phyloP scores from a whole-genome alignment of 2,329 filamentous ascomycete genomes.

The Nothophoma quercina region DNA sequence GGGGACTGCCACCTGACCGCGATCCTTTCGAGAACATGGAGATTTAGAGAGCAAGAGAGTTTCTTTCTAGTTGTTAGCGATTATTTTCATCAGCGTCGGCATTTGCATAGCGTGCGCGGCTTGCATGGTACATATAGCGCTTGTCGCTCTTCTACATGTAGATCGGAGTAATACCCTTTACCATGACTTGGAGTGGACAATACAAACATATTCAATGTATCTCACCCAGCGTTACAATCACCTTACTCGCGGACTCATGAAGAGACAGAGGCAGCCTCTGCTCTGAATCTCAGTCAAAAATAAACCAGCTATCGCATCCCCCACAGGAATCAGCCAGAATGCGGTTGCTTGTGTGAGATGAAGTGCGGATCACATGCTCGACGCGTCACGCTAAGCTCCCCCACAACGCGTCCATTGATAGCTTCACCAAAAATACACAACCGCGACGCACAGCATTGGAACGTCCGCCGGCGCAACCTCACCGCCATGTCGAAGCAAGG shows the following conservation, averaged over 20 bases:
- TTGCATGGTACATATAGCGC: constrained; percentile 14
- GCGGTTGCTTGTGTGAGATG: too few species aligned
- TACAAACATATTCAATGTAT: background rate
- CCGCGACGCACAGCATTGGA: background rate
- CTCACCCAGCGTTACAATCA: too few species aligned
- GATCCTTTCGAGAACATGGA: constrained; percentile 52
- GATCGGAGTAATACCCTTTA: background rate
- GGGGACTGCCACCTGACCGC: constrained; percentile 82
- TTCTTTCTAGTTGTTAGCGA: constrained; percentile 12
- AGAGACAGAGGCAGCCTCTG: too few species aligned
- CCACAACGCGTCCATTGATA: constrained; percentile 8
- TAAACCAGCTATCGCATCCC: too few species aligned
- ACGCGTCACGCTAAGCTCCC: constrained; percentile 16
- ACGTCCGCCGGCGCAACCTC: background rate
- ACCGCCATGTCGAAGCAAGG: constrained; percentile 31
- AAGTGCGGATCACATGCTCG: constrained; percentile 1
- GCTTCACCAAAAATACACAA: background rate
- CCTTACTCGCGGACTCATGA: too few species aligned
- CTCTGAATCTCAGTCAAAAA: too few species aligned
- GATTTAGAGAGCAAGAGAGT: constrained; percentile 27
- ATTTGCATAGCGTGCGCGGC: constrained; percentile 15
- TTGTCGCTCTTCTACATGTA: constrained; percentile 1
- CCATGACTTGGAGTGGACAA: background rate
- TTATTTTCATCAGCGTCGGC: background rate
- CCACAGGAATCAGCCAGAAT: too few species aligned